Percentiles rank a stretch among this genome's conserved stretches.
Conservation (phyloP, 2,329 filamentous ascomycete species). For the Claviceps maximensis region DNA sequence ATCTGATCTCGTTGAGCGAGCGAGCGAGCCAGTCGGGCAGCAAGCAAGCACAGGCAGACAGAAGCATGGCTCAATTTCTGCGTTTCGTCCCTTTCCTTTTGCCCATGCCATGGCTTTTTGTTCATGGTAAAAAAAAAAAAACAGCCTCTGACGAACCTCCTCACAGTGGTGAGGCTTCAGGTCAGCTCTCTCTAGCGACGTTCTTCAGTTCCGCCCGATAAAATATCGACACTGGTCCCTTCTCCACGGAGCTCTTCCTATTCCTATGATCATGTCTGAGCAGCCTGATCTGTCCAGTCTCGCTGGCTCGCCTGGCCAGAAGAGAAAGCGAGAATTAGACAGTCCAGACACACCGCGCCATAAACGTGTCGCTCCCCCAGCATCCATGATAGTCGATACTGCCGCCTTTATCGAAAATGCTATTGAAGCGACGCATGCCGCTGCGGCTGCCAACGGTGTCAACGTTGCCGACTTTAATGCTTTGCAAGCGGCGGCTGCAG, state of each 20-base stretch:
- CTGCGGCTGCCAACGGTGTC: conserved; percentile 26
- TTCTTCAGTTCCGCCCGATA: background rate
- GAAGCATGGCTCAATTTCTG: background rate
- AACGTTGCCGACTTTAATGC: conserved; percentile 43
- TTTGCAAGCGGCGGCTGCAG: conserved; percentile 35
- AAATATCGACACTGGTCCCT: background rate
- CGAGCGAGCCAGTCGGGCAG: too few relatives aligned
- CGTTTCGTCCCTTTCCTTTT: background rate
- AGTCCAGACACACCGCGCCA: conserved; percentile 36
- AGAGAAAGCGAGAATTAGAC: conserved; percentile 41
- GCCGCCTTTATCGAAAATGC: conserved; percentile 42
- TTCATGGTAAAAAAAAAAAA: background rate
- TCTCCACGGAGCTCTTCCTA: background rate
- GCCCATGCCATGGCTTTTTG: background rate
- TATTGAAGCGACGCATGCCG: conserved; percentile 29
- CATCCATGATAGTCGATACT: conserved; percentile 32
- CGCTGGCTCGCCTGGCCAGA: conserved; percentile 32
- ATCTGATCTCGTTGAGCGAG: background rate
- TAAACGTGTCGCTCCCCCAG: conserved; percentile 35
- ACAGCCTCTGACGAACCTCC: background rate
- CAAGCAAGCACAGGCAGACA: background rate
- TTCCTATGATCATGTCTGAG: conserved; percentile 28
- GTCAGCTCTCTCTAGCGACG: background rate
- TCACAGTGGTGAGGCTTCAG: background rate
- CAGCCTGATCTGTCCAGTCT: conserved; percentile 33